phyloP scores from a whole-genome alignment of 1,284 basidiomycete species.

The Ustilago tritici region DNA sequence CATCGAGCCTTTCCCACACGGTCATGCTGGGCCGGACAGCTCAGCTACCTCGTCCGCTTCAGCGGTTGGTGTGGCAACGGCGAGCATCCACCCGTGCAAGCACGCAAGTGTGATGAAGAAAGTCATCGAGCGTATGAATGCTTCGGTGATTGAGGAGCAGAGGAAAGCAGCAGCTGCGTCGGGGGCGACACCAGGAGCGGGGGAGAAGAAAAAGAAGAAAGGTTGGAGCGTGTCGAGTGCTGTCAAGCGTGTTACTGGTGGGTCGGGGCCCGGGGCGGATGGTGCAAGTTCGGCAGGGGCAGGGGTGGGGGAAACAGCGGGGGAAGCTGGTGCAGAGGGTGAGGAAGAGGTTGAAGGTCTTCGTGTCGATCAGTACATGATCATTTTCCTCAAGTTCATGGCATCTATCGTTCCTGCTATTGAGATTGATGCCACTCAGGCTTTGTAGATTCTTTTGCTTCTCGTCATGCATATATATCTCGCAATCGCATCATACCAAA shows the following conservation, averaged over 20 bases:
- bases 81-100: constrained; percentile 96
- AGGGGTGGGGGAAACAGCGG: neutral
- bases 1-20: constrained; percentile 96
- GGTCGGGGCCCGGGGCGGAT: constrained; percentile 11
- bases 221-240: constrained; percentile 76
- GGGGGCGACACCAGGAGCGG: constrained; percentile 9
- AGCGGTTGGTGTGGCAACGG: constrained; percentile 46
- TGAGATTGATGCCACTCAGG: constrained; percentile 67
- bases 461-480: neutral
- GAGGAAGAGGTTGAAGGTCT: constrained; percentile 61
- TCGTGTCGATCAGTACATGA: constrained; percentile 67
- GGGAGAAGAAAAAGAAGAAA: constrained; percentile 80
- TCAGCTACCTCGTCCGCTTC: constrained; percentile 18
- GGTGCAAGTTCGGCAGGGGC: neutral
- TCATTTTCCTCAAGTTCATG: constrained; percentile 69
- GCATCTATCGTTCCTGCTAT: constrained; percentile 67
- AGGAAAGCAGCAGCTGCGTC: constrained; percentile 55
- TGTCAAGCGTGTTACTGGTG: constrained; percentile 80
- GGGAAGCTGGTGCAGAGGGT: constrained; percentile 29
- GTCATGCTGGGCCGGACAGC: constrained; percentile 73
- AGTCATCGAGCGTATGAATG: constrained; percentile 98
- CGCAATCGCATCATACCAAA: neutral
- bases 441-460: constrained; percentile 21
- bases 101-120: constrained; percentile 99
- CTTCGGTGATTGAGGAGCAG: constrained; percentile 71